These are phyloP conservation scores for Cercospora brassicicola DNA, from an alignment of 2,329 filamentous ascomycete species.

Conservation along the genomic window DNA sequence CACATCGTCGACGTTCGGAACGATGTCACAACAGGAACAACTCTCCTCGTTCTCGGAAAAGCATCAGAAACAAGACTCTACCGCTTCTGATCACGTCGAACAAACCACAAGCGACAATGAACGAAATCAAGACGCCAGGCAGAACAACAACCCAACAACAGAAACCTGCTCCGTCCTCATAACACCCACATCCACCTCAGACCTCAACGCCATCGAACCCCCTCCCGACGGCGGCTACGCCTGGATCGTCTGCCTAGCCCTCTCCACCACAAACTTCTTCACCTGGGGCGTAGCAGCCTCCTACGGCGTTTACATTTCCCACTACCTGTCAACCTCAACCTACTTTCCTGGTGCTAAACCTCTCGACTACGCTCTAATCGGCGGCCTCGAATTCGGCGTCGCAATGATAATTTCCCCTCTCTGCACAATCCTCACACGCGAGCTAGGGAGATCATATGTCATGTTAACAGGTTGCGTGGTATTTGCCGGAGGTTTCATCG, in stretches of 20 bases:
- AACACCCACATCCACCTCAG: background rate
- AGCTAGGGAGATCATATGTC: slow-evolving; percentile 31
- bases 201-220: background rate
- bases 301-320: slow-evolving; percentile 49
- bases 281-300: slow-evolving; percentile 39
- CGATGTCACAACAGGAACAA: too few relatives aligned
- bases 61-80: background rate
- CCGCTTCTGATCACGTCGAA: background rate
- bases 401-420: slow-evolving; percentile 41
- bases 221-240: slow-evolving; percentile 42
- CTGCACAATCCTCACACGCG: slow-evolving; percentile 36
- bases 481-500: slow-evolving; percentile 40
- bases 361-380: slow-evolving; percentile 46
- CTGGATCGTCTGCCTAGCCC: slow-evolving; percentile 38
- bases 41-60: too few relatives aligned
- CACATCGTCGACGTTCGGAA: too few relatives aligned
- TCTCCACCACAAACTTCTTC: slow-evolving; percentile 36
- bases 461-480: slow-evolving; percentile 41
- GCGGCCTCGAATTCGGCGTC: slow-evolving; percentile 42
- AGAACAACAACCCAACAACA: background rate
- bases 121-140: background rate
- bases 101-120: background rate
- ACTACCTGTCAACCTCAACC: slow-evolving; percentile 39
- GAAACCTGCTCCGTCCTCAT: slow-evolving; percentile 3
- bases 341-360: slow-evolving; percentile 40